Conservation (phyloP, 1,139 yeast genomes). For the Kurtzmaniella quercitrusa region DNA sequence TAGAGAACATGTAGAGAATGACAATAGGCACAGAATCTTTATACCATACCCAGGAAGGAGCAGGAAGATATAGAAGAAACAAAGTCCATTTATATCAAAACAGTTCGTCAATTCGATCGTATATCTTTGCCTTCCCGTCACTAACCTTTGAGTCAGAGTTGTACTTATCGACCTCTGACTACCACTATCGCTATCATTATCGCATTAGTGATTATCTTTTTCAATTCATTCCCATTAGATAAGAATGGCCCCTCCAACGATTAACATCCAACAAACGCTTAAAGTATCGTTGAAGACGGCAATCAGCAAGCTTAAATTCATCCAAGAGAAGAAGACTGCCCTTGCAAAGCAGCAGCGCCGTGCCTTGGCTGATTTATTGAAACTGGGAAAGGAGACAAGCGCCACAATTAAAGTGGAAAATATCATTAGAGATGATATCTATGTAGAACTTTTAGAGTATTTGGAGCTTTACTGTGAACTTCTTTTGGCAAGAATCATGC, state of each 20-base stretch:
- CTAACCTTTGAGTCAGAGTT: too few relatives aligned
- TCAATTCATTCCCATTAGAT: background rate
- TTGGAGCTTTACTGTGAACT: conserved; percentile 83
- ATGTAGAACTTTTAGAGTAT: conserved; percentile 74
- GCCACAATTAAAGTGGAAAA: conserved; percentile 85
- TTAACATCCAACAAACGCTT: conserved; percentile 41
- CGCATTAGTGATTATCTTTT: background rate
- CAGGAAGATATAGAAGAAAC: too few relatives aligned
- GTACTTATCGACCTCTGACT: too few relatives aligned
- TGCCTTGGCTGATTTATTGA: conserved; percentile 66
- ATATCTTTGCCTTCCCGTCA: too few relatives aligned
- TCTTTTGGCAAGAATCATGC: conserved; percentile 66
- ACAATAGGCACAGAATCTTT: too few relatives aligned
- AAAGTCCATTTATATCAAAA: too few relatives aligned
- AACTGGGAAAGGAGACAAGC: conserved; percentile 72
- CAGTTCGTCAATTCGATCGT: too few relatives aligned
- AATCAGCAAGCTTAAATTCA: conserved; percentile 69
- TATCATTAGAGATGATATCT: conserved; percentile 78
- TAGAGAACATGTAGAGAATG: too few relatives aligned
- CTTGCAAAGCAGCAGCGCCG: conserved; percentile 78
- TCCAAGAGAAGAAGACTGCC: conserved; percentile 81
- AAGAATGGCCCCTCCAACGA: conserved; percentile 20
- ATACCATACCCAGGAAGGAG: too few relatives aligned
- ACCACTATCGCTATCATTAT: too few relatives aligned
- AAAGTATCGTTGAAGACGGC: conserved; percentile 79